Evolutionary conservation across 192 early-diverging fungal species (phyloP), one percentile per base, ranked within the genome.

Genomic region (Podila epigama): DNA sequence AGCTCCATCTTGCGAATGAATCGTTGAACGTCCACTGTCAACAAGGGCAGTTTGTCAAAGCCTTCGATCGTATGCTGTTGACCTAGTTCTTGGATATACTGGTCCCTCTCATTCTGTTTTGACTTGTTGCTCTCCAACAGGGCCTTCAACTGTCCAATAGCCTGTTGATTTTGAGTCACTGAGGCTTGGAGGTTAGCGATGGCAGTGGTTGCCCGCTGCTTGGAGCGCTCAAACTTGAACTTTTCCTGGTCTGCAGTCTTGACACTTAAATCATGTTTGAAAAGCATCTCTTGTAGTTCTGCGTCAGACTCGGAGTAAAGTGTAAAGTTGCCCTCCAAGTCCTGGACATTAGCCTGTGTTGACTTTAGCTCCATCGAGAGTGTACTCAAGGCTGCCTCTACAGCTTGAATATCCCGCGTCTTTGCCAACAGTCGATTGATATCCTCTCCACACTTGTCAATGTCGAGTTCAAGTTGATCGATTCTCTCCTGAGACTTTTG

Each of bases 221-320:
- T 77, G 52, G 58, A 32, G 53, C 29, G 10, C 6, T 67, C 50
- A 16, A 81, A 60, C 34, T 71, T 61, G 33, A 59, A n/a, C 15
- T 59, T 73, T 11, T 62, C 62, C 48, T 68, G 66, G 40, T 84
- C 84, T 11, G 80, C 69, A 22, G 70, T 60, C 39, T 54, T 70
- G 3, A 70, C 29, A 33, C 68, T 75, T 25, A 66, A 65, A 5
- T 73, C 64, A 25, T 82, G 75, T 50, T 86, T 86, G 6, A 81
- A 73, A 9, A 88, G 63, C 83, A 92, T 81, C 35, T 66, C 66
- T 36, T 85, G 54, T 28, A 95, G 81, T 20, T 92, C 89, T 42
- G 84, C 81, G 66, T 92, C 90, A 2, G 88, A 83, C 58, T 92
- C 88, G 68, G 63, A 31, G 39, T 77, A 77, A 2, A 68, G 59